Percentiles rank a stretch among this genome's conserved stretches.
Evolutionary conservation across 441 rosid genomes (phyloP).

Genomic region (Corymbia calophylla): DNA sequence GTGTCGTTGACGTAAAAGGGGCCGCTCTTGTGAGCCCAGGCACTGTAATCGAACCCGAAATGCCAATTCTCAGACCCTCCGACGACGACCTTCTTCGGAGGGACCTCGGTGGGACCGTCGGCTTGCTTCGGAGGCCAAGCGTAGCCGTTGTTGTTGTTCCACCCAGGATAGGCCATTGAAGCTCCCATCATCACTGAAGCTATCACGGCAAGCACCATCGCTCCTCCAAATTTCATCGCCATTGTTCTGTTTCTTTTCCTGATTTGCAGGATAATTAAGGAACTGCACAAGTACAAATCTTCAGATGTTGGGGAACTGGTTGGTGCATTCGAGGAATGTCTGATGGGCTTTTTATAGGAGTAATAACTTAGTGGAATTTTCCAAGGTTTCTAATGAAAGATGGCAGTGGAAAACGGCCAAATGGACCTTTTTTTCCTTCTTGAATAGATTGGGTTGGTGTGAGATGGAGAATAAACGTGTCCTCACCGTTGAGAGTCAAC

Average conservation of each 20-base stretch:
- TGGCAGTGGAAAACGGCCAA: not conserved
- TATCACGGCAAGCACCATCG: not conserved
- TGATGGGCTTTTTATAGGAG: not conserved
- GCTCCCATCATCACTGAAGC: not conserved
- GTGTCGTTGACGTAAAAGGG: slow-evolving; percentile 54
- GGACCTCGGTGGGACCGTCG: not conserved
- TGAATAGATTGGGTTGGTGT: not conserved
- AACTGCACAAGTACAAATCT: not conserved
- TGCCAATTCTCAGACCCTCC: slow-evolving; percentile 56
- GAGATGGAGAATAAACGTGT: not conserved
- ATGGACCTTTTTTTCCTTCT: not conserved
- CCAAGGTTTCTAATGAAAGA: not conserved
- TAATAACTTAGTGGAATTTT: not conserved
- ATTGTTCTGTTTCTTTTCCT: not conserved
- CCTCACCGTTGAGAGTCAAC: not conserved
- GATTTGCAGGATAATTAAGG: not conserved
- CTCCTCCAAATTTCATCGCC: not conserved
- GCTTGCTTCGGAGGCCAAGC: not conserved
- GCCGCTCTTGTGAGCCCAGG: slow-evolving; percentile 48
- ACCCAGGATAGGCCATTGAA: not conserved
- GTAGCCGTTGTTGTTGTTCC: not conserved
- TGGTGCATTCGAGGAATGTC: not conserved
- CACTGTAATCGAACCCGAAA: slow-evolving; percentile 41
- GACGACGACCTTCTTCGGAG: slow-evolving; percentile 36
- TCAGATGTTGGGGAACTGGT: not conserved